These are phyloP conservation scores for Pleurozium schreberi DNA, from an alignment of 225 moss, liverwort and hornwort genomes.

Conservation along the genomic window DNA sequence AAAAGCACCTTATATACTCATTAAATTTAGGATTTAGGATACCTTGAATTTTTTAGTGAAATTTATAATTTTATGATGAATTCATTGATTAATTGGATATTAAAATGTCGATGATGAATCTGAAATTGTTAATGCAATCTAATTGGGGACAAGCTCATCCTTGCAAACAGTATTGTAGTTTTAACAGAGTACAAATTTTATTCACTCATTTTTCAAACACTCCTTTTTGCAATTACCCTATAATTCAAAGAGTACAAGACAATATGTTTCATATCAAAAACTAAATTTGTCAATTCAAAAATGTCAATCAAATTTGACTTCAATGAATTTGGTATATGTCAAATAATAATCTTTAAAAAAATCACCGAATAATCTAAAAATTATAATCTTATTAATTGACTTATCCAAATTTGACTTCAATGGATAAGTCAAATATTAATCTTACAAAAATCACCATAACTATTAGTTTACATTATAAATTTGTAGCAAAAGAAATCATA, in stretches of 20 bases:
- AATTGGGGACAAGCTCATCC: accelerated
- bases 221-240: not conserved
- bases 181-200: not conserved
- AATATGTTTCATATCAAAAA: not conserved
- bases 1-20: too few species aligned
- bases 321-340: not conserved
- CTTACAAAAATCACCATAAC: not conserved
- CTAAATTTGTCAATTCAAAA: not conserved
- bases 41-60: not conserved
- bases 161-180: not conserved
- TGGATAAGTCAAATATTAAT: not conserved
- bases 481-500: not conserved
- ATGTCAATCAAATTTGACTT: not conserved
- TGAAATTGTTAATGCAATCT: accelerated
- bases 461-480: not conserved
- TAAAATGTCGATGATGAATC: not conserved
- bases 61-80: too few species aligned
- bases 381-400: not conserved
- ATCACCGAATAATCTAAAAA: not conserved
- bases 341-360: not conserved
- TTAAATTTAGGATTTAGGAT: not conserved
- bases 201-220: not conserved
- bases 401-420: not conserved
- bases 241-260: not conserved
- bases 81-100: not conserved